Evolutionary conservation across 2,329 filamentous ascomycete genomes (phyloP).

Genomic region (Bipolaris gigantea): DNA sequence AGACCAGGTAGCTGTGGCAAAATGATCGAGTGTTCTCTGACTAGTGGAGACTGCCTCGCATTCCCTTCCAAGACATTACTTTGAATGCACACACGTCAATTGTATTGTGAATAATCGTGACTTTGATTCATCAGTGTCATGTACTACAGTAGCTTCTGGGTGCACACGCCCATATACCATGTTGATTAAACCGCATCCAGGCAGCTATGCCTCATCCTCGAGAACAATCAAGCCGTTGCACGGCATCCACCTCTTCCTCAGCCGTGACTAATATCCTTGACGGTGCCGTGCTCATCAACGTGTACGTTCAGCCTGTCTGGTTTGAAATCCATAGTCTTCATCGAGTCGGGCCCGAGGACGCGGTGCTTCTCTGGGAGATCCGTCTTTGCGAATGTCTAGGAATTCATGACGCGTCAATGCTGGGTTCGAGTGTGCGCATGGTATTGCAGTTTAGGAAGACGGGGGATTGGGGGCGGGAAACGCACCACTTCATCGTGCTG

Average conservation of each 20-base stretch:
- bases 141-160: background rate
- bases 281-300: conserved; percentile 52
- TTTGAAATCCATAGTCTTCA: conserved; percentile 53
- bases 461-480: too few species aligned
- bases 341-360: conserved; percentile 50
- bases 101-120: background rate
- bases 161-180: background rate
- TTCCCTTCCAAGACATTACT: background rate
- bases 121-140: background rate
- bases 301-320: conserved; percentile 55
- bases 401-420: conserved; percentile 36
- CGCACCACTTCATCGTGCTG: conserved; percentile 49
- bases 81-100: background rate
- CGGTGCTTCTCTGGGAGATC: conserved; percentile 54
- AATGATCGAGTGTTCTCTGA: background rate
- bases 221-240: background rate
- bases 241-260: conserved; percentile 24
- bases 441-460: too few species aligned
- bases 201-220: background rate
- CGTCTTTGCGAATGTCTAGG: conserved; percentile 54
- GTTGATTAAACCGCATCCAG: background rate
- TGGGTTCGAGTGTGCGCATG: too few species aligned
- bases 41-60: background rate
- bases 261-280: conserved; percentile 53
- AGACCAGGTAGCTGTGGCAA: background rate